Conservation (phyloP, 2,329 filamentous ascomycete genomes). For the Plenodomus lindquistii region DNA sequence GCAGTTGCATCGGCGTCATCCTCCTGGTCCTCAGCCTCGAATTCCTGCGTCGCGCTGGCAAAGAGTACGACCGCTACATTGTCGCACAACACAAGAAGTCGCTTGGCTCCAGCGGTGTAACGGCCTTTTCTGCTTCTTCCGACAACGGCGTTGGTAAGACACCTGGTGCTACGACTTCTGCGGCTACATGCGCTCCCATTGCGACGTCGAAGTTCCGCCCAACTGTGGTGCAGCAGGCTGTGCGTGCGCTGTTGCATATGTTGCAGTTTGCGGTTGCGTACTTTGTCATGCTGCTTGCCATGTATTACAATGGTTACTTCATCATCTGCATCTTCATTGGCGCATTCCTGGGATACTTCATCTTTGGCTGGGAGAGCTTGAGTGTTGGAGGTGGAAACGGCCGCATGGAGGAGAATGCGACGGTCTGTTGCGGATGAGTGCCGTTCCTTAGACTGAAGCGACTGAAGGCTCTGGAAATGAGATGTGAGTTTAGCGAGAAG, state of each 20-base stretch:
- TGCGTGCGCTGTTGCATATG: constrained; percentile 73
- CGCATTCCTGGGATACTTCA: constrained; percentile 41
- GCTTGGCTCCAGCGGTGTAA: constrained; percentile 3
- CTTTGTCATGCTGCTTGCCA: constrained; percentile 74
- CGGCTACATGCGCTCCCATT: constrained; percentile 1
- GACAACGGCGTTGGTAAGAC: constrained; percentile 16
- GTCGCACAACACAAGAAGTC: constrained; percentile 54
- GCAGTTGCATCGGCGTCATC: constrained; percentile 78
- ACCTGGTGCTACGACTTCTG: constrained; percentile 5
- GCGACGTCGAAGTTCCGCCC: constrained; percentile 51
- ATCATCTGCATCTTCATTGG: constrained; percentile 55
- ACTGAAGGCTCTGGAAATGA: background rate
- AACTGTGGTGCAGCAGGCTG: constrained; percentile 66
- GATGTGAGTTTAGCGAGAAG: background rate
- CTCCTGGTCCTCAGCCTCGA: constrained; percentile 74
- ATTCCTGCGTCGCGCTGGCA: constrained; percentile 68
- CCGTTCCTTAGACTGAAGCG: background rate
- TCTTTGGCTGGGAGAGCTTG: constrained; percentile 44
- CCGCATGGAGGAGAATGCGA: constrained; percentile 41
- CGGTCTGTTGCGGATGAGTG: constrained; percentile 39
- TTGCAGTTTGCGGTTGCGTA: constrained; percentile 77
- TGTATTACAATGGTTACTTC: constrained; percentile 73
- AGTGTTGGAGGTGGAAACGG: constrained; percentile 29
- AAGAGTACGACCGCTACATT: constrained; percentile 75
- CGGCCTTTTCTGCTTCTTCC: constrained; percentile 20